Conservation (phyloP, 164 flowering plant species). For the Liquidambar formosana region DNA sequence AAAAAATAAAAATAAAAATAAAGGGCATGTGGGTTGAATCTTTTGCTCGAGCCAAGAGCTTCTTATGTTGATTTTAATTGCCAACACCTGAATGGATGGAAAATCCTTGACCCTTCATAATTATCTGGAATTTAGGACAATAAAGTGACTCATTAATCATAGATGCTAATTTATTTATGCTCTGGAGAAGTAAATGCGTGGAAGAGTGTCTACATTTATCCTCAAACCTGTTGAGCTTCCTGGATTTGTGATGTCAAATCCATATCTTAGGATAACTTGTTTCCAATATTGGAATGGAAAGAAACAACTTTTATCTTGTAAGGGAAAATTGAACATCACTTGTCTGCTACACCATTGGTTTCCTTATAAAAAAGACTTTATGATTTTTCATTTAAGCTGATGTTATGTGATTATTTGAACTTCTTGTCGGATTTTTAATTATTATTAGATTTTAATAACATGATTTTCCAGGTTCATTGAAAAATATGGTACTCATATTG, state of each 20-base stretch:
- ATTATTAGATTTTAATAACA: background rate
- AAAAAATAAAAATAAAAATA: too few species aligned
- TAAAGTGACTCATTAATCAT: background rate
- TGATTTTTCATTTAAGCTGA: too few species aligned
- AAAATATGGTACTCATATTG: conserved; percentile 82
- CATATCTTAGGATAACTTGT: background rate
- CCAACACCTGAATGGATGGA: too few species aligned
- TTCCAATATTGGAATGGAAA: background rate
- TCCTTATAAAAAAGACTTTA: background rate
- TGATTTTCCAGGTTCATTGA: conserved; percentile 71
- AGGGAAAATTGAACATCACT: background rate
- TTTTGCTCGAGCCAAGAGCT: too few species aligned
- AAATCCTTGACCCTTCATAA: too few species aligned
- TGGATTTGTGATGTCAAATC: too few species aligned
- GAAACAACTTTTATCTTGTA: background rate
- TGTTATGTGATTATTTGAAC: too few species aligned
- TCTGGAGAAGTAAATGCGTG: background rate
- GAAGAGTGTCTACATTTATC: background rate
- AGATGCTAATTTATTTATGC: background rate
- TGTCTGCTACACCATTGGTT: background rate
- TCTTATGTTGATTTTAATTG: too few species aligned
- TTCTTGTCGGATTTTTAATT: background rate
- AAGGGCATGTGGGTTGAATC: too few species aligned
- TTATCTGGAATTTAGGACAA: background rate
- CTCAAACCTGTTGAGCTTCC: too few species aligned